Percentiles rank a stretch among this genome's conserved stretches.
Conservation (phyloP, 352 stramenopile genomes). For the Pythium oligandrum region DNA sequence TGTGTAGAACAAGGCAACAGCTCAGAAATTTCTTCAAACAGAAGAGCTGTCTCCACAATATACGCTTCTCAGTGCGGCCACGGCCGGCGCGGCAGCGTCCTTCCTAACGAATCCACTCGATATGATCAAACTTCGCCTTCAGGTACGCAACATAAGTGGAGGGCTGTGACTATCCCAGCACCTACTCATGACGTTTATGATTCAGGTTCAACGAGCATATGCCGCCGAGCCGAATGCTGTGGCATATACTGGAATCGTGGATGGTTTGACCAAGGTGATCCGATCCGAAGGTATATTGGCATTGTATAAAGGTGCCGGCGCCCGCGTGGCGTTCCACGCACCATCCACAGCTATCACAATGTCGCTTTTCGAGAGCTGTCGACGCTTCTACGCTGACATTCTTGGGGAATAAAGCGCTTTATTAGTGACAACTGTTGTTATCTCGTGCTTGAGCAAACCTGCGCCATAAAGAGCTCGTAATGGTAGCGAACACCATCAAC, state of each 20-base stretch:
- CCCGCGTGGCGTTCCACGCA: slow-evolving; percentile 93
- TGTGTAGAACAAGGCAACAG: slow-evolving; percentile 47
- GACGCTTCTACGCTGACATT: slow-evolving; percentile 45
- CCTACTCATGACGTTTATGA: slow-evolving; percentile 9
- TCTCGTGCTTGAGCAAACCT: no score
- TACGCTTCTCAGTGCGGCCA: slow-evolving; percentile 62
- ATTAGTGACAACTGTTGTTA: no score
- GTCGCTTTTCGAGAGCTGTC: slow-evolving; percentile 93
- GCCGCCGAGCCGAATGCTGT: slow-evolving; percentile 20
- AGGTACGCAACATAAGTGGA: slow-evolving; percentile 51
- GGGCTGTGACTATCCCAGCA: background rate
- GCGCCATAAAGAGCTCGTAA: no score
- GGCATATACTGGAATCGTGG: slow-evolving; percentile 68
- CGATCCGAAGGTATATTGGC: slow-evolving; percentile 82
- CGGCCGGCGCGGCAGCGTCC: slow-evolving; percentile 88
- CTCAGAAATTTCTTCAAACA: slow-evolving; percentile 31
- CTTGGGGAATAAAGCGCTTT: slow-evolving; percentile 22
- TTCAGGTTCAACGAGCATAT: slow-evolving; percentile 47
- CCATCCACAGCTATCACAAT: slow-evolving; percentile 97
- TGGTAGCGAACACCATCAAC: no score
- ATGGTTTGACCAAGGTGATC: slow-evolving; percentile 85
- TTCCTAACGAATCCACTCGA: slow-evolving; percentile 97
- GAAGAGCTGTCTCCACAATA: slow-evolving; percentile 54
- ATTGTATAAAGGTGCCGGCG: slow-evolving; percentile 93
- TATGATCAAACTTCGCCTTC: slow-evolving; percentile 94